phyloP scores from a whole-genome alignment of 2,329 filamentous ascomycete species.

The Fusarium fujikuroi region DNA sequence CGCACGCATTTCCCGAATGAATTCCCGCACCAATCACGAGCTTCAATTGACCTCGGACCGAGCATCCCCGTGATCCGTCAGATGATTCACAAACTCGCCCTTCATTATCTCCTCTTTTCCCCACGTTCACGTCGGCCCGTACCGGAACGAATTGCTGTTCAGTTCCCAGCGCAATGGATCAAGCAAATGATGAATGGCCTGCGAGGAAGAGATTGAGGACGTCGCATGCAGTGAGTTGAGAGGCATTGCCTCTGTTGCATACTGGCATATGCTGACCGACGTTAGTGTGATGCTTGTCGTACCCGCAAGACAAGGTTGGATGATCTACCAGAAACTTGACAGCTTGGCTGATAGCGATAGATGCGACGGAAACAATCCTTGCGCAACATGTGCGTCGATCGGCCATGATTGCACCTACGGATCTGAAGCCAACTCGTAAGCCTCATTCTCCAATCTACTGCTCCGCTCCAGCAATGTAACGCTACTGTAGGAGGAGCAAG shows the following conservation, averaged over 20 bases:
- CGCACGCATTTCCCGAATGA: neutral
- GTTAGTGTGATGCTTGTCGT: constrained; percentile 60
- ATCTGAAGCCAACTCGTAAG: constrained; percentile 57
- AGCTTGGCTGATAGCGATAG: constrained; percentile 43
- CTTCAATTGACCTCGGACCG: constrained; percentile 20
- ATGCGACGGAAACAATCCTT: constrained; percentile 60
- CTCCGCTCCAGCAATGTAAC: neutral
- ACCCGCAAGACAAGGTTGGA: constrained; percentile 59
- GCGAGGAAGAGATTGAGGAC: constrained; percentile 55
- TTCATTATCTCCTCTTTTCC: constrained; percentile 32
- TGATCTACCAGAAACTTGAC: neutral
- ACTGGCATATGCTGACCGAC: neutral
- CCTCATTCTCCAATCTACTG: neutral
- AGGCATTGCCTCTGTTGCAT: neutral
- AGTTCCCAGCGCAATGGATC: constrained; percentile 41
- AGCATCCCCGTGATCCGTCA: constrained; percentile 22
- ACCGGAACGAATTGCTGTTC: constrained; percentile 43
- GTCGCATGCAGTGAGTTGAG: constrained; percentile 53
- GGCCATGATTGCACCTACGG: constrained; percentile 56
- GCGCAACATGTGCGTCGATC: constrained; percentile 51
- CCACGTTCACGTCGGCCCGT: constrained; percentile 47
- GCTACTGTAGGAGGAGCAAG: constrained; percentile 55
- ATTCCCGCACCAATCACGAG: constrained; percentile 32
- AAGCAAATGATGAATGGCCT: constrained; percentile 45
- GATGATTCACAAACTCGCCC: constrained; percentile 7